Evolutionary conservation across 345 rosid species (phyloP).

Genomic region (Jatropha curcas): DNA sequence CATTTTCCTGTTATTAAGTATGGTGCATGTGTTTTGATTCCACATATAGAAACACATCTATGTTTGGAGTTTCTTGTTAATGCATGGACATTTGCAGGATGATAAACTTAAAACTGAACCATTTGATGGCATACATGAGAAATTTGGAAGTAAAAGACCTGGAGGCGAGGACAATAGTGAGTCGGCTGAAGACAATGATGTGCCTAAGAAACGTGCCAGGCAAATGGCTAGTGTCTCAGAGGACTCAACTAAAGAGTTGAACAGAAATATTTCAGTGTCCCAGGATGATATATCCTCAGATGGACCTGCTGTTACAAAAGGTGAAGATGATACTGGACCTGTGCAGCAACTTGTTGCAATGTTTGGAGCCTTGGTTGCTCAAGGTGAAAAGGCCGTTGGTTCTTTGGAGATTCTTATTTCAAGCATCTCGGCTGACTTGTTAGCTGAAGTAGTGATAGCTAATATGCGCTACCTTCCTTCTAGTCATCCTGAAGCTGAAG

Average conservation of each 20-base stretch:
- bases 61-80: constrained; percentile 25
- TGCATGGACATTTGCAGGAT: constrained; percentile 48
- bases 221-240: constrained; percentile 53
- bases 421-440: constrained; percentile 88
- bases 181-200: constrained; percentile 48
- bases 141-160: constrained; percentile 64
- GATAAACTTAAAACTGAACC: constrained; percentile 35
- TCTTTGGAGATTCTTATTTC: constrained; percentile 89
- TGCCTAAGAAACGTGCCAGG: constrained; percentile 69
- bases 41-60: constrained; percentile 1
- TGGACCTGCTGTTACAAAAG: constrained; percentile 42
- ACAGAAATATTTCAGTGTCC: constrained; percentile 35
- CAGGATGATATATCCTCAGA: constrained; percentile 49
- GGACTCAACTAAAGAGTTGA: constrained; percentile 56
- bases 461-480: constrained; percentile 80
- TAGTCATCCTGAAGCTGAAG: constrained; percentile 47
- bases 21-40: constrained; percentile 7
- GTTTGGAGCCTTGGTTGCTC: constrained; percentile 96
- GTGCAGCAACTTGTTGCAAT: constrained; percentile 90
- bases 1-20: constrained; percentile 13
- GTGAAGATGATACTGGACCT: constrained; percentile 60
- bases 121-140: constrained; percentile 41
- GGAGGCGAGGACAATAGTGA: constrained; percentile 51
- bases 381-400: constrained; percentile 89
- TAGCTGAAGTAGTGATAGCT: constrained; percentile 95